Evolutionary conservation across 768 basidiomycete genomes (phyloP).

Genomic region (Tephrocybe sp.): DNA sequence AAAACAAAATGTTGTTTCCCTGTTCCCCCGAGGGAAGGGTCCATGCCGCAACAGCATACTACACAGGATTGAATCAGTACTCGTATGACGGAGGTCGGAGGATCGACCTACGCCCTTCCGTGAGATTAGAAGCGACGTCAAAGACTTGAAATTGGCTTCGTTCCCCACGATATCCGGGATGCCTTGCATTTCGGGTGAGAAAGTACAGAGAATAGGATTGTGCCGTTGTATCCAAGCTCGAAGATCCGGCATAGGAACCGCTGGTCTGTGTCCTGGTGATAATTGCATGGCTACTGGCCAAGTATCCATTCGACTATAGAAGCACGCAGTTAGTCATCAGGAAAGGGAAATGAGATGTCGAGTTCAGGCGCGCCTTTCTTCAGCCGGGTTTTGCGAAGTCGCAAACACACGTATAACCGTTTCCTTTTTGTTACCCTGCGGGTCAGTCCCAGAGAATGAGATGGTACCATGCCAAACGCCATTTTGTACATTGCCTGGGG

Average conservation of each 20-base stretch:
- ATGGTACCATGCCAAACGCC: conserved; percentile 48
- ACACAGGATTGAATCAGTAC: not conserved
- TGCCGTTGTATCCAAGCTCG: conserved; percentile 45
- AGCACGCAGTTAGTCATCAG: not conserved
- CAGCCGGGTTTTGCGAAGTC: conserved; percentile 22
- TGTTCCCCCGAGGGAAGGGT: conserved; percentile 27
- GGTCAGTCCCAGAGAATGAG: conserved; percentile 38
- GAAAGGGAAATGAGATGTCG: not conserved
- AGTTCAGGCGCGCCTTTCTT: conserved; percentile 27
- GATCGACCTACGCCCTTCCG: conserved; percentile 41
- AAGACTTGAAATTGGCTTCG: conserved; percentile 36
- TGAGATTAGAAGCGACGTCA: conserved; percentile 38
- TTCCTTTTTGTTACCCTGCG: conserved; percentile 36
- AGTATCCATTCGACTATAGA: conserved; percentile 41
- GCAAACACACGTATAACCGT: conserved; percentile 39
- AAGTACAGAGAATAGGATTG: conserved; percentile 38
- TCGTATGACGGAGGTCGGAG: not conserved
- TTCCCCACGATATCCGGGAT: conserved; percentile 36
- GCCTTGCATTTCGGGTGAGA: conserved; percentile 28
- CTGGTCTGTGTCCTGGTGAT: conserved; percentile 35
- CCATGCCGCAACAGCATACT: conserved; percentile 43
- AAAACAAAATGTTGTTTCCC: conserved; percentile 36
- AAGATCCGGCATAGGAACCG: conserved; percentile 37
- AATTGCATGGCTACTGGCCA: conserved; percentile 52
- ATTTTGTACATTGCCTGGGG: not conserved